phyloP scores from a whole-genome alignment of 768 basidiomycete genomes.

The Serpula lacrymans region DNA sequence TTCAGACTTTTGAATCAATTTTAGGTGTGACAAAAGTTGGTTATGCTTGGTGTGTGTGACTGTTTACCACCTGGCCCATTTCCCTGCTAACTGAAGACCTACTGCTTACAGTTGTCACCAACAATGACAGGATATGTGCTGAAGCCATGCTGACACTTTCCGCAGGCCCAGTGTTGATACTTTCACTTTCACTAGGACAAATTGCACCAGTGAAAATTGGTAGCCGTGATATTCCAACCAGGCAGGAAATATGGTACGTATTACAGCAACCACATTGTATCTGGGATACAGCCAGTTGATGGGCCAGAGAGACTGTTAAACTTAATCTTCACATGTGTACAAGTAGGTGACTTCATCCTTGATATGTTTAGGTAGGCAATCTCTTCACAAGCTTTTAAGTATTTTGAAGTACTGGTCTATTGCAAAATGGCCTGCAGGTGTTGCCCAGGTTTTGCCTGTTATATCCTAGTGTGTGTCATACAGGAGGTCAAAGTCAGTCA shows the following conservation, averaged over 20 bases:
- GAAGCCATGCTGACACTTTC: too few relatives aligned
- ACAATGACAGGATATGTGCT: too few relatives aligned
- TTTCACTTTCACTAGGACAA: constrained; percentile 1
- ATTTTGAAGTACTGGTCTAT: constrained; percentile 25
- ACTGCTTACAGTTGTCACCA: too few relatives aligned
- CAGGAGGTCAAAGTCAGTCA: constrained; percentile 33
- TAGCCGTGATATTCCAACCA: constrained; percentile 4
- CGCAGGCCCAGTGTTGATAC: not conserved
- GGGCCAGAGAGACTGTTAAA: not conserved
- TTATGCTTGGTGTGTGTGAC: too few relatives aligned
- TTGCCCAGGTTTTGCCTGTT: constrained; percentile 6
- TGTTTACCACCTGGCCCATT: too few relatives aligned
- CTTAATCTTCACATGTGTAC: constrained; percentile 1
- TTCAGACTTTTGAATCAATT: too few relatives aligned
- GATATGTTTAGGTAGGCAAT: constrained; percentile 22
- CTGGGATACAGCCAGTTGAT: constrained; percentile 1
- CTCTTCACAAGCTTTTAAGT: constrained; percentile 28
- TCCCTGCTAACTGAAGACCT: too few relatives aligned
- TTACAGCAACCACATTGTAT: constrained; percentile 2
- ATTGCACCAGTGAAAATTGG: constrained; percentile 7
- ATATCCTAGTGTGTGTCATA: constrained; percentile 21
- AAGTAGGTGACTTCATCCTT: not conserved
- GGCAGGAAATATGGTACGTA: not conserved
- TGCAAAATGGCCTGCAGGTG: constrained; percentile 33
- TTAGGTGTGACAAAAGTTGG: too few relatives aligned